Evolutionary conservation across 148 eudicot genomes (phyloP).

Genomic region (Spergularia marina): DNA sequence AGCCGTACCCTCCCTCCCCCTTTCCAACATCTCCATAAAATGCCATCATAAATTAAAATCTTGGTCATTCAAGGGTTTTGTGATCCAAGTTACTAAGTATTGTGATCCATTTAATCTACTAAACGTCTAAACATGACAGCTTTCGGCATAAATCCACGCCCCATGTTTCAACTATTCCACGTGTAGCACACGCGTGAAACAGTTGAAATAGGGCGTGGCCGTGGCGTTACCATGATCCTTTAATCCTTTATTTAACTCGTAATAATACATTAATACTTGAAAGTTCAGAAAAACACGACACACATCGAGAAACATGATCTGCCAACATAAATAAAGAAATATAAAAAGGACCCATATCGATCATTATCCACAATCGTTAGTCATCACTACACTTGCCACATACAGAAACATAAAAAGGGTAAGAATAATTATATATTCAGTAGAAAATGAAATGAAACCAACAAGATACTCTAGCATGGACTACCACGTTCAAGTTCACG

Average conservation of each 20-base stretch:
- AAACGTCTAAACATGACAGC: too few species aligned
- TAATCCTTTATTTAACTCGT: background rate
- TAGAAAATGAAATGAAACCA: background rate
- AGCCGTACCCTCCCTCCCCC: too few species aligned
- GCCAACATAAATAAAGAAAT: slow-evolving; percentile 2
- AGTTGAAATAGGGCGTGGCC: too few species aligned
- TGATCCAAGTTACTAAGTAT: too few species aligned
- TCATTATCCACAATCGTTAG: slow-evolving; percentile 4
- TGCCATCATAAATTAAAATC: too few species aligned
- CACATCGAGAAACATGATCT: slow-evolving; percentile 11
- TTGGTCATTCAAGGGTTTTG: too few species aligned
- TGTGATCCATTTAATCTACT: too few species aligned
- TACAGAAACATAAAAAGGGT: background rate
- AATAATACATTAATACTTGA: too few species aligned
- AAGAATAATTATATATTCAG: background rate
- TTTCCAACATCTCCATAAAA: too few species aligned
- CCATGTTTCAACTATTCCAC: too few species aligned
- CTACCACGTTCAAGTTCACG: background rate
- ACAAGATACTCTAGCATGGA: slow-evolving; percentile 1
- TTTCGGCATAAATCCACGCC: too few species aligned
- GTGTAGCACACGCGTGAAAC: background rate
- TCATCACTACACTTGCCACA: background rate
- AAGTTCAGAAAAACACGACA: background rate
- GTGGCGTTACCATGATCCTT: too few species aligned
- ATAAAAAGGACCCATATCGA: background rate